Evolutionary conservation across 768 basidiomycete species (phyloP), one percentile per base, ranked within the genome.

Genomic region (Pisolithus orientalis): DNA sequence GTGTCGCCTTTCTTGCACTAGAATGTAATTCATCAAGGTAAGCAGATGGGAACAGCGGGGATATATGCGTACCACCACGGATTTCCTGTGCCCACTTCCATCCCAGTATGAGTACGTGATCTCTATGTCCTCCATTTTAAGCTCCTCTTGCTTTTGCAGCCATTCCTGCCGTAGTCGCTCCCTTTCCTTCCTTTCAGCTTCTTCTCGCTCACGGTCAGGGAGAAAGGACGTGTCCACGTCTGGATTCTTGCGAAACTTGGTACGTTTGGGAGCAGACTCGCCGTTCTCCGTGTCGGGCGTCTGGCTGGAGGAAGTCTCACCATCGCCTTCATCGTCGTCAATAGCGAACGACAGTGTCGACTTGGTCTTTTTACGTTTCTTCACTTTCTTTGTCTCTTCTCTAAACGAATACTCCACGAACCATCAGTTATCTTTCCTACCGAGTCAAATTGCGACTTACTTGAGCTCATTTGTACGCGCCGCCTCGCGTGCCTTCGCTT

Each of bases 91-190:
- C 0, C 96, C 96, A 62, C 88, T 93, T 10, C 96, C 96, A 66
- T 99, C 96, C 96, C 96, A 99, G 67, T 85, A 99, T 0, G 93
- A 96, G 64, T 97, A 99, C 0, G 86, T 86, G 51, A 99, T 79
- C 68, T 98, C 96, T 50, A 99, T 90, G 24, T 80, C 78, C 57
- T 87, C 86, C 27, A 71, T 62, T 65, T 86, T 85, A 50, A 86
- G 79, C 24, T 83, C 75, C 66, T 85, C 78, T 59, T 89, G 86
- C 56, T 76, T 76, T 58, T 69, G 73, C 32, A 98, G 74, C 94
- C 94, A 99, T 67, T 96, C 84, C 54, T 92, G 78, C 2, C 96
- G 78, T 39, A 99, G 75, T 47, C 87, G 80, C 65, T 99, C 96
- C 38, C 95, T 77, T 66, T 94, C 87, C 53, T 79, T 79, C 14